Percentiles rank a stretch among this genome's conserved stretches.
These are phyloP conservation scores for Colletotrichum sp. DNA, from an alignment of 2,329 filamentous ascomycete species.

Conservation along the genomic window DNA sequence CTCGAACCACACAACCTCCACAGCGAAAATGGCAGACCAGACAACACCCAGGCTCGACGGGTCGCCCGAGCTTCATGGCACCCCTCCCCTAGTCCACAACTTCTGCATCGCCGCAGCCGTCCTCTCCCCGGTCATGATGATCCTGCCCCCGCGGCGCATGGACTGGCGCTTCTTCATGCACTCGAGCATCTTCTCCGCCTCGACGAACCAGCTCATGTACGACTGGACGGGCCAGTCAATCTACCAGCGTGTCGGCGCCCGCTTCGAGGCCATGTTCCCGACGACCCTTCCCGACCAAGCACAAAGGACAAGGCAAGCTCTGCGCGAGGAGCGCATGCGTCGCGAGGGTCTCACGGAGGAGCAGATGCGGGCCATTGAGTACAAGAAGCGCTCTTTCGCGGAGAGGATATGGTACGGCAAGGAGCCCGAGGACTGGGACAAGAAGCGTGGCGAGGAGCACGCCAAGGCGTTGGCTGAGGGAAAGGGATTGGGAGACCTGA, in stretches of 20 bases:
- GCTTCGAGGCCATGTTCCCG: constrained; percentile 49
- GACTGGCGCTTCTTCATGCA: constrained; percentile 58
- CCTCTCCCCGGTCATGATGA: constrained; percentile 50
- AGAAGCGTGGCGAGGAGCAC: constrained; percentile 56
- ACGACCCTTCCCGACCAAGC: constrained; percentile 63
- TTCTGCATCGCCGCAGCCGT: constrained; percentile 53
- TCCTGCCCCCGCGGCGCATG: constrained; percentile 56
- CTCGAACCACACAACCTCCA: background rate
- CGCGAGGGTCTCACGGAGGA: constrained; percentile 23
- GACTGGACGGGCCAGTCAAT: constrained; percentile 63
- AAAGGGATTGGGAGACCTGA: constrained; percentile 60
- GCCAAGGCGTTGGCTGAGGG: constrained; percentile 59
- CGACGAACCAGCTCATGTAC: constrained; percentile 59
- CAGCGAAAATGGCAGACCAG: constrained; percentile 5
- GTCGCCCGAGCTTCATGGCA: constrained; percentile 5
- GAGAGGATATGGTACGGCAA: constrained; percentile 64
- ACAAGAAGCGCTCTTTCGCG: constrained; percentile 33
- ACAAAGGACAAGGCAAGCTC: constrained; percentile 46
- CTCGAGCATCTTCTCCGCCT: constrained; percentile 53
- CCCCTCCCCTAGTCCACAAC: constrained; percentile 47
- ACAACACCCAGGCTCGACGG: constrained; percentile 7
- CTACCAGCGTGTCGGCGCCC: constrained; percentile 48
- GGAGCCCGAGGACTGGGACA: constrained; percentile 58
- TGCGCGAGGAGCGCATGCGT: constrained; percentile 40
- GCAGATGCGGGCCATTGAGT: constrained; percentile 29